Evolutionary conservation across 2,329 filamentous ascomycete genomes (phyloP).

Genomic region (Myriosclerotinia scirpicola): DNA sequence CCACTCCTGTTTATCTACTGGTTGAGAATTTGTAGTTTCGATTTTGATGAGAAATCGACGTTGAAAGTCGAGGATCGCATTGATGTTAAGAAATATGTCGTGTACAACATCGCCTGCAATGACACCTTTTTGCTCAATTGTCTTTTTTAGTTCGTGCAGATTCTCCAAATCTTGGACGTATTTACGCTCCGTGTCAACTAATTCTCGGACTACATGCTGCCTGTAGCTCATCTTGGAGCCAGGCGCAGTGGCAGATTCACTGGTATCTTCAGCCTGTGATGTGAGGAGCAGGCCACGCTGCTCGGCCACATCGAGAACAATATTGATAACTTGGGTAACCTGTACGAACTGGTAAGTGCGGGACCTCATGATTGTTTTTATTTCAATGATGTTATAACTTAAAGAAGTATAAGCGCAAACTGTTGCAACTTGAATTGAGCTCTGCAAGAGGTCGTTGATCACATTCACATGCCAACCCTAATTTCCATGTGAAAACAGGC

Average conservation of each 20-base stretch:
- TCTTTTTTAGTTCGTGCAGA: conserved; percentile 86
- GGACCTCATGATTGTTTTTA: conserved; percentile 4
- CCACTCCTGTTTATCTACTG: conserved; percentile 80
- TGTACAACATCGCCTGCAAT: conserved; percentile 89
- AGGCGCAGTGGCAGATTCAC: conserved; percentile 49
- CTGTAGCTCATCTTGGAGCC: conserved; percentile 68
- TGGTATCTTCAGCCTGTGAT: conserved; percentile 54
- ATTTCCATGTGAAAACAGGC: not conserved
- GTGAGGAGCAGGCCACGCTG: conserved; percentile 70
- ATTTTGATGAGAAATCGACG: conserved; percentile 92
- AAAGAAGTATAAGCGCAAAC: not conserved
- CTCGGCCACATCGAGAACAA: conserved; percentile 83
- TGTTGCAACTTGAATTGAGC: not conserved
- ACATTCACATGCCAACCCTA: not conserved
- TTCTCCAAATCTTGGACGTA: conserved; percentile 98
- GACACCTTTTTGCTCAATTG: conserved; percentile 81
- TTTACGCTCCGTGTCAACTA: conserved; percentile 93
- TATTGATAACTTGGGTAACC: conserved; percentile 90
- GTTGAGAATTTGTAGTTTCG: conserved; percentile 88
- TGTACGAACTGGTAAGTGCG: conserved; percentile 39
- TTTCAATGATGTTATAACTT: not conserved
- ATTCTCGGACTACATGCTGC: conserved; percentile 86
- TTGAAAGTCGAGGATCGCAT: conserved; percentile 92
- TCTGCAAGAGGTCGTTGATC: not conserved
- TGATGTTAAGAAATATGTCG: conserved; percentile 95